Evolutionary conservation across 1,284 basidiomycete genomes (phyloP).

Genomic region (Exobasidium rhododendri): DNA sequence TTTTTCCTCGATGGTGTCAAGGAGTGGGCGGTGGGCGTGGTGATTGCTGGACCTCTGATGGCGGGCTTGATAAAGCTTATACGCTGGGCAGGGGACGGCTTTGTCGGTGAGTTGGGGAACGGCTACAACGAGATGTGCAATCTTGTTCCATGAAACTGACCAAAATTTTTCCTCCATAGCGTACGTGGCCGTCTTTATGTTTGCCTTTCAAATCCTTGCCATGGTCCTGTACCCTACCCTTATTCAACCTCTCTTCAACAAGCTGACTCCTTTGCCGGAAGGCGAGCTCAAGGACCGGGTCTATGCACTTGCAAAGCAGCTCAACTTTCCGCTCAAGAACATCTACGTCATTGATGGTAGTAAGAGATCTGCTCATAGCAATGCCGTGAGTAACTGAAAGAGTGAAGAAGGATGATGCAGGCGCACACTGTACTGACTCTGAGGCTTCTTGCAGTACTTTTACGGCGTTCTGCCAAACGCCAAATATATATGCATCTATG

Average conservation of each 20-base stretch:
- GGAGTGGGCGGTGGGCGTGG: conserved; percentile 69
- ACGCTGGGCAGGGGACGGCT: conserved; percentile 72
- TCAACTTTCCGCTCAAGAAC: conserved; percentile 90
- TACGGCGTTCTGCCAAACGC: conserved; percentile 49
- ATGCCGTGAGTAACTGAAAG: conserved; percentile 62
- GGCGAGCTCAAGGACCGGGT: conserved; percentile 47
- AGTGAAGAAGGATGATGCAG: background rate
- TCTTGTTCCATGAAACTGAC: background rate
- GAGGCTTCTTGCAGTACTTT: conserved; percentile 44
- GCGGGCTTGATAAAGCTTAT: conserved; percentile 83
- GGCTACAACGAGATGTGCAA: too few species aligned
- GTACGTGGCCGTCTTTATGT: conserved; percentile 47
- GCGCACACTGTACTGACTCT: background rate
- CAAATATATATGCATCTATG: conserved; percentile 77
- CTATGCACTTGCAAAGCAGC: conserved; percentile 52
- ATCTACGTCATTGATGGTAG: conserved; percentile 96
- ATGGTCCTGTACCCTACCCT: conserved; percentile 61
- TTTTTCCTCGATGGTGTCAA: conserved; percentile 73
- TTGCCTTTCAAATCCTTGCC: conserved; percentile 69
- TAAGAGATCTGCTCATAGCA: conserved; percentile 88
- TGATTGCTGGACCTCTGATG: conserved; percentile 81
- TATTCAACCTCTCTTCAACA: conserved; percentile 96
- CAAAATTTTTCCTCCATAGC: conserved; percentile 9
- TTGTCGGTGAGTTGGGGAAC: conserved; percentile 25
- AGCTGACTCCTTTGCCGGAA: conserved; percentile 73